Base-by-base conservation (phyloP, 73 alveolate species). In the Paramecium caudatum region DNA sequence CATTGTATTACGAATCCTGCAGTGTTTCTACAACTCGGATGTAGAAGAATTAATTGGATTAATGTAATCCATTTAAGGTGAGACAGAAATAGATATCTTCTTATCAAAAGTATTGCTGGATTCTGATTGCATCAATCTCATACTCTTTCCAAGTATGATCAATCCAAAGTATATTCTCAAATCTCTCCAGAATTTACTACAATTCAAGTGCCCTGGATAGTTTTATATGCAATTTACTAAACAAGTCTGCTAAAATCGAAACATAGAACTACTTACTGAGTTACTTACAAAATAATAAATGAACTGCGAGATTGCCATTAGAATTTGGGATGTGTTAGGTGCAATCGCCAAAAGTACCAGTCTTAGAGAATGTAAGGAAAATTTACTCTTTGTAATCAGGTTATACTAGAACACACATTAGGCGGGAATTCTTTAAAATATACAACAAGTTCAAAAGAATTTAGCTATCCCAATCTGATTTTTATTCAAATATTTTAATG, bases 391-490 rank as follows among this genome's bases (percentile, higher is more conserved):
- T 61, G 92, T 55, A 83, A 83, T 83, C 36, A 83, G 85, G 15
- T 50, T 83, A 23, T 55, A 83, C 61, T 83, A 30, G 43, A 83
- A 83, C 61, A 37, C 45, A 27, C 69, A 55, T 16, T 19, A 47
- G 10, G 83, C 63, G 9, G 34, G 55, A 37, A 68, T 68, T 27
- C 39, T 36, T 30, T 50, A 83, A 33, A 55, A 83, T 27, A 70
- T 83, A 36, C 82, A 55, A 47, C 46, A 49, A 17, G 92, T 55
- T 16, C 37, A 70, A 55, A 83, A 83, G 36, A 70, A 65, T 63
- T 86, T 61, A 62, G 46, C 63, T 15, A 86, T 63, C 88, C 88
- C 68, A 74, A 74, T 74, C 69, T 74, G 69, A 74, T 74, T 74
- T 74, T 36, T 41, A 39, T 74, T 74, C 47, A 39, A 74, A 39